phyloP scores from a whole-genome alignment of 345 rosid species.

The Raphanus raphanistrum region DNA sequence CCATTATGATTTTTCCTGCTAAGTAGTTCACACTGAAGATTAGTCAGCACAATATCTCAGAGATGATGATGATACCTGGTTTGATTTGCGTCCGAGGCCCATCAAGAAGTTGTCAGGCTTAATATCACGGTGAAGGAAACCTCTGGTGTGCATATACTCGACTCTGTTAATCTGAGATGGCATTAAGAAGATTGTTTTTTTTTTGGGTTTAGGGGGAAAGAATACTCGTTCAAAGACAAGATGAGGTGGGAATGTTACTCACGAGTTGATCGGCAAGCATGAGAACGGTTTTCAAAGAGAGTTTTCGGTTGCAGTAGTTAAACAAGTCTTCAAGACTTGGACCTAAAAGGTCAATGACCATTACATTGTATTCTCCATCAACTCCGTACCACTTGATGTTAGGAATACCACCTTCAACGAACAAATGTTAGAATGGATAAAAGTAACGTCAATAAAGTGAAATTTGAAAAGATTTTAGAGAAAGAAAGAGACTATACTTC shows the following conservation, averaged over 20 bases:
- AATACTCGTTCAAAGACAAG: background rate
- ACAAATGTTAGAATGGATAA: constrained; percentile 4
- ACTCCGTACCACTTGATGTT: constrained; percentile 86
- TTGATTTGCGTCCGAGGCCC: constrained; percentile 87
- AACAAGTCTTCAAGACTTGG: constrained; percentile 90
- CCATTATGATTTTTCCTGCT: background rate
- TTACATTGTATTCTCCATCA: constrained; percentile 70
- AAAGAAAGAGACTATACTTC: constrained; percentile 50
- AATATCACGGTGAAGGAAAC: constrained; percentile 86
- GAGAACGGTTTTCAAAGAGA: constrained; percentile 73
- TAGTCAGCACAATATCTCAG: background rate
- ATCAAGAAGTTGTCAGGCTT: constrained; percentile 87
- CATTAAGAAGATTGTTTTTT: background rate
- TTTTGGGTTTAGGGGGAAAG: background rate
- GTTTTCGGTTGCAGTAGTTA: constrained; percentile 75
- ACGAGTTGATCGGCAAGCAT: constrained; percentile 92
- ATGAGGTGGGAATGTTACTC: constrained; percentile 29
- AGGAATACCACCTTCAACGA: constrained; percentile 67
- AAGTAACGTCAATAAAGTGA: background rate
- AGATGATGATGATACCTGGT: constrained; percentile 49
- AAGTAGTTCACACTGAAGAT: background rate
- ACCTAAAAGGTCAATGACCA: constrained; percentile 88
- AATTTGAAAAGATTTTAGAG: background rate
- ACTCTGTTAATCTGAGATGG: constrained; percentile 67
- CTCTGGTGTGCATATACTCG: constrained; percentile 75